Evolutionary conservation across 805 yeast genomes (phyloP).

Genomic region (Candida alai): DNA sequence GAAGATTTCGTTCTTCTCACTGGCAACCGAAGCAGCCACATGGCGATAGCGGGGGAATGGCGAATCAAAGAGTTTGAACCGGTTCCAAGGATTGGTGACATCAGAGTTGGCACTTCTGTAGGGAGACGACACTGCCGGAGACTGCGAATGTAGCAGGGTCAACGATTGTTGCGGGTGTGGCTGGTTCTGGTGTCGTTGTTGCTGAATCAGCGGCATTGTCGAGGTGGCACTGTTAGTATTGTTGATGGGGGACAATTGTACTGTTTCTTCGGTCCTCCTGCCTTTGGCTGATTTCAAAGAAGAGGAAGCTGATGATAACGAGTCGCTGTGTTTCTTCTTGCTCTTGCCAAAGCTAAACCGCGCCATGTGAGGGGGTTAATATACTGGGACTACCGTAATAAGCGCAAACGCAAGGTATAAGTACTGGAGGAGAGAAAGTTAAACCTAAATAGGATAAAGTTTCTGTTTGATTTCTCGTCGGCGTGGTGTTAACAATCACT

Average conservation of each 20-base stretch:
- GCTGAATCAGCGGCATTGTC: conserved; percentile 3
- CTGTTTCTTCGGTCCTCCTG: background rate
- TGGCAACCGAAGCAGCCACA: conserved; percentile 69
- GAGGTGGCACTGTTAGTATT: background rate
- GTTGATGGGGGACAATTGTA: background rate
- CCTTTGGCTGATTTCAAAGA: conserved; percentile 1
- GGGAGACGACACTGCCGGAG: too few relatives aligned
- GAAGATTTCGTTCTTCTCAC: conserved; percentile 77
- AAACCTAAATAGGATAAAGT: too few relatives aligned
- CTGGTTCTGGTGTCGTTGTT: conserved; percentile 3
- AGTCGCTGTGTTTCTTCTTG: conserved; percentile 10
- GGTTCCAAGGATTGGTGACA: conserved; percentile 57
- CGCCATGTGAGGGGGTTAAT: too few relatives aligned
- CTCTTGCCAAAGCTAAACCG: conserved; percentile 52
- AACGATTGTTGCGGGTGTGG: conserved; percentile 1
- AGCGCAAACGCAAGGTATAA: too few relatives aligned
- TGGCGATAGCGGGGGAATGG: conserved; percentile 97
- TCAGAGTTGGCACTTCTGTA: conserved; percentile 5
- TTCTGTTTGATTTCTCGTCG: too few relatives aligned
- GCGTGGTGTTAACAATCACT: too few relatives aligned
- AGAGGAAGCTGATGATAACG: conserved; percentile 2
- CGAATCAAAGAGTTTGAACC: conserved; percentile 59
- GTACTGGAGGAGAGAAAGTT: too few relatives aligned
- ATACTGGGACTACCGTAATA: too few relatives aligned
- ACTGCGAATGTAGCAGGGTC: background rate